These are phyloP conservation scores for Apiospora rasikravindrae DNA, from an alignment of 2,329 filamentous ascomycete species.

Conservation along the genomic window DNA sequence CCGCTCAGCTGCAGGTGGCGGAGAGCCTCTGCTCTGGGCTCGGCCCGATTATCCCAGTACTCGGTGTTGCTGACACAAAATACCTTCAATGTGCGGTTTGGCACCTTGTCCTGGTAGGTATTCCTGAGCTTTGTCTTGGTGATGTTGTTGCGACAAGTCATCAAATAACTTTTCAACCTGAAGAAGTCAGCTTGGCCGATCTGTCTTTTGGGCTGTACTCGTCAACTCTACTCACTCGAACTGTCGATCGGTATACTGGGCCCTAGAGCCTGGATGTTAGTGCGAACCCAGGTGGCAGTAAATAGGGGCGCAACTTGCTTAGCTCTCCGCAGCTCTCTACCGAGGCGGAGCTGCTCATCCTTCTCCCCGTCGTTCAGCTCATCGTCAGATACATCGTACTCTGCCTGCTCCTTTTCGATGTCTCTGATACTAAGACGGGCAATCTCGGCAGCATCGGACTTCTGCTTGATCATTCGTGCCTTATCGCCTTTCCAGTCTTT, in stretches of 20 bases:
- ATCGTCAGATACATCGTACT: not conserved
- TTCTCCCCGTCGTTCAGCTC: not conserved
- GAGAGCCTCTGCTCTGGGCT: conserved; percentile 31
- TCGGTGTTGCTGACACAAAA: conserved; percentile 52
- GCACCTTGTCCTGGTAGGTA: conserved; percentile 36
- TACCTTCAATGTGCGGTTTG: conserved; percentile 35
- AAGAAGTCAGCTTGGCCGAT: too few relatives aligned
- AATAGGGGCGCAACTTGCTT: not conserved
- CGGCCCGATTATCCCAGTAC: conserved; percentile 46
- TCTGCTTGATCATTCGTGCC: conserved; percentile 28
- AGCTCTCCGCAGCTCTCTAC: not conserved
- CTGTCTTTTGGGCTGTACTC: too few relatives aligned
- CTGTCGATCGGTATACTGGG: not conserved
- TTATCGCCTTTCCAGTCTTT: conserved; percentile 38
- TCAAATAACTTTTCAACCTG: conserved; percentile 35
- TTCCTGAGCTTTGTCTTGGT: conserved; percentile 37
- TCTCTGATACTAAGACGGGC: not conserved
- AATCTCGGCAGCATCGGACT: not conserved
- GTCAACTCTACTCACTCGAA: not conserved
- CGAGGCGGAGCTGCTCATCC: not conserved
- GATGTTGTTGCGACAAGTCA: conserved; percentile 44
- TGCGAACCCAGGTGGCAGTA: not conserved
- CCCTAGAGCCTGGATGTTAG: not conserved
- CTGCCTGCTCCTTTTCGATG: not conserved
- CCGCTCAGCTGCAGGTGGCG: conserved; percentile 47